These are phyloP conservation scores for Stagonosporopsis vannaccii DNA, from an alignment of 2,329 filamentous ascomycete species.

Conservation along the genomic window DNA sequence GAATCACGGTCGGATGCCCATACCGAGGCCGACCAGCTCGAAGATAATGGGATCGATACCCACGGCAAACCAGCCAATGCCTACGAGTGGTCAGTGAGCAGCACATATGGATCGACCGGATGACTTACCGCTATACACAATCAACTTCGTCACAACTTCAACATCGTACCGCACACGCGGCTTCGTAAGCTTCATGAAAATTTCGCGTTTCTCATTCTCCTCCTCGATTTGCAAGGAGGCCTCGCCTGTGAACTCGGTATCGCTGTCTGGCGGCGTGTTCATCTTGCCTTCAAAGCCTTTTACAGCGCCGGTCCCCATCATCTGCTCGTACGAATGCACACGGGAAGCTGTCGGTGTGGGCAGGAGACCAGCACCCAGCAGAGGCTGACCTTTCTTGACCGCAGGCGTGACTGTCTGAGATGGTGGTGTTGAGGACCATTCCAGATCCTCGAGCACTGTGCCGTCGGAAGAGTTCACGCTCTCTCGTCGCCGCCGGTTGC, in stretches of 20 bases:
- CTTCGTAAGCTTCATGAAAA: slow-evolving; percentile 84
- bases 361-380: slow-evolving; percentile 54
- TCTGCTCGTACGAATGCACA: slow-evolving; percentile 71
- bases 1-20: slow-evolving; percentile 29
- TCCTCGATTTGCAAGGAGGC: slow-evolving; percentile 35
- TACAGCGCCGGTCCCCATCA: slow-evolving; percentile 73
- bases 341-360: slow-evolving; percentile 56
- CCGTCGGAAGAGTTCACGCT: slow-evolving; percentile 59
- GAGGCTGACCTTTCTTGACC: slow-evolving; percentile 37
- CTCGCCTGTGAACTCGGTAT: slow-evolving; percentile 43
- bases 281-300: slow-evolving; percentile 14
- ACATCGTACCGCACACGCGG: slow-evolving; percentile 95
- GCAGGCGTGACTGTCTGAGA: slow-evolving; percentile 39
- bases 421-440: slow-evolving; percentile 27
- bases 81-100: slow-evolving; percentile 52
- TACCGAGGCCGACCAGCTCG: slow-evolving; percentile 63
- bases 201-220: slow-evolving; percentile 61
- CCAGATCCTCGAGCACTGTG: slow-evolving; percentile 37
- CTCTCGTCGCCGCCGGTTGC: slow-evolving; percentile 72
- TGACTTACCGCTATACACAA: slow-evolving; percentile 87
- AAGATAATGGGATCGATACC: slow-evolving; percentile 78
- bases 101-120: background rate
- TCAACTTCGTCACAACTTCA: slow-evolving; percentile 96
- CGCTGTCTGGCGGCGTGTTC: slow-evolving; percentile 38
- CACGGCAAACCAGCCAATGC: slow-evolving; percentile 82